phyloP scores from a whole-genome alignment of 805 yeast species.

The Barnettozyma vustinii region DNA sequence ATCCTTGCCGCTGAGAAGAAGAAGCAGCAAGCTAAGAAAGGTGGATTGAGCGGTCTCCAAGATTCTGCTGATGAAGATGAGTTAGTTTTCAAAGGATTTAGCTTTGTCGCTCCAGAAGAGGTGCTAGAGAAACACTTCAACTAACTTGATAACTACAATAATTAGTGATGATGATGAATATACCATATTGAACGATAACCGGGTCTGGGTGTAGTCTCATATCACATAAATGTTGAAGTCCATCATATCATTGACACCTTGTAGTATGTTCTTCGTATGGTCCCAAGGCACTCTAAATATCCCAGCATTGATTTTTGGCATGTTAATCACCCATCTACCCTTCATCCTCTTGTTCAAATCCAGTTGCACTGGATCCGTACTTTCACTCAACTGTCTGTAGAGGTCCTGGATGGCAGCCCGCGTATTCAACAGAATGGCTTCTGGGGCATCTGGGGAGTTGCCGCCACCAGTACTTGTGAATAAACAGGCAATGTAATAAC shows the following conservation, averaged over 20 bases:
- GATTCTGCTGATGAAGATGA: neutral
- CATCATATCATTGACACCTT: constrained; percentile 24
- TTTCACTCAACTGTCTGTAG: constrained; percentile 28
- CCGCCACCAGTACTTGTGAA: constrained; percentile 63
- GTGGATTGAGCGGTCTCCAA: neutral
- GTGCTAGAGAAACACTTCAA: constrained; percentile 27
- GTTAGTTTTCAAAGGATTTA: constrained; percentile 37
- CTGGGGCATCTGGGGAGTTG: constrained; percentile 33
- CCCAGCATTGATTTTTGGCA: constrained; percentile 82
- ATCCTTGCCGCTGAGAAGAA: constrained; percentile 11
- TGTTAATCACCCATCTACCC: constrained; percentile 33
- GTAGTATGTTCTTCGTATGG: constrained; percentile 50
- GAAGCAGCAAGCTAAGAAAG: neutral
- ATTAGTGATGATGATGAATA: no score
- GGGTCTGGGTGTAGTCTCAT: neutral
- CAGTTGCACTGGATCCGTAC: neutral
- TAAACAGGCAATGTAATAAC: constrained; percentile 47
- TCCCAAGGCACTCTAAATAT: constrained; percentile 79
- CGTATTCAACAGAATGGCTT: constrained; percentile 48
- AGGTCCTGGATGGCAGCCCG: constrained; percentile 43
- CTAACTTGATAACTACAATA: neutral
- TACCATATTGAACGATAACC: no score
- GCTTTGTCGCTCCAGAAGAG: constrained; percentile 38
- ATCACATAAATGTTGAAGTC: constrained; percentile 45
- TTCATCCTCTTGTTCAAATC: neutral